Base-by-base conservation (phyloP, 352 stramenopile genomes). In the Plasmopara viticola region DNA sequence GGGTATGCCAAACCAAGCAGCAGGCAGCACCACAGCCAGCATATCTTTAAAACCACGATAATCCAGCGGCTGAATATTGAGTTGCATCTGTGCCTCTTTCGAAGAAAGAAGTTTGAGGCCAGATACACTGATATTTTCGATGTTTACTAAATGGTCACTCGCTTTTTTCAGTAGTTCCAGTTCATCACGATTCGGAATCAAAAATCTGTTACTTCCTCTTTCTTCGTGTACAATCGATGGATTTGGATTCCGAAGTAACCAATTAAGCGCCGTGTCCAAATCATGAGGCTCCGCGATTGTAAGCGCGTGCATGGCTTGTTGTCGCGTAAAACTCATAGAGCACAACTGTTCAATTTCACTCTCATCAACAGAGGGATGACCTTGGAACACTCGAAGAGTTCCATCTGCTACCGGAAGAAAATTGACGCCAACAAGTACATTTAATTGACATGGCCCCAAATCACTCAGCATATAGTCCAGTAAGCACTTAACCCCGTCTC, bases 281-380 rank as follows among this genome's bases (percentile, higher is more conserved):
- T 65, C 61, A 38, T 70, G 31, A 25, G 42, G 45, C 12, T 71
- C 75, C 15, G 67, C 58, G 9, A 58, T 54, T 46, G 56, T 39
- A 31, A 89, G 53, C 14, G 72, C 78, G 45, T 55, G 54, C 15
- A 64, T 52, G 9, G 69, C 70, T 48, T 86, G 65, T 17, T 75
- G 56, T 17, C 72, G 59, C 9, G 73, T 72, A 58, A 89, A 89
- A 4, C 75, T 71, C 78, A 89, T 89, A 9, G 73, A 77, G 37
- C 69, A 72, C 18, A 89, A 52, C 40, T 86, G 61, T 17, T 73
- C 63, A 14, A 89, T 59, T 15, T 67, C 56, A 18, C 28, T 58
- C 12, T 46, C 14, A 54, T 81, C 62, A 42, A 64, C 53, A 13
- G 52, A 43, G 13, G 45, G 53, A 2, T 46, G 39, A 14, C 42